Evolutionary conservation across 345 rosid genomes (phyloP), one percentile per base, ranked within the genome.

Genomic region (Salix dunnii): DNA sequence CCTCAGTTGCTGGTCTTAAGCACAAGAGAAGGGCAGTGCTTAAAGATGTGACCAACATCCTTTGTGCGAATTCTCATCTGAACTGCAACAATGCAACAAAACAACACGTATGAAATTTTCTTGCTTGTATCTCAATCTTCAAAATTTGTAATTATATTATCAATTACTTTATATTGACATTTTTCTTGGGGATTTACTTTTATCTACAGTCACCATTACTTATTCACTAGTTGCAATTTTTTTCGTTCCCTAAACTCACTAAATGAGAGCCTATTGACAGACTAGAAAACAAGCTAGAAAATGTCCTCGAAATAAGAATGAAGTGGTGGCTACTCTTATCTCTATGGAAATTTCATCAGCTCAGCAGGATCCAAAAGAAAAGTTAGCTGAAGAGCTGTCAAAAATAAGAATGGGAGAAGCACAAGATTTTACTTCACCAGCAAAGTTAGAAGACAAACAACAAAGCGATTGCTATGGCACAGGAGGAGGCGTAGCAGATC

Each of bases 1-100:
- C 80, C 74, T 74, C 82, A 48, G 58, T 67, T 49, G 80, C 81
- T 68, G 75, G 78, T 74, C 70, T 82, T 84, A 89, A 85, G 81
- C 86, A 84, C 77, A 96, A 96, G 88, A 91, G 85, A 79, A 92
- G 97, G 84, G 88, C 91, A 2, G 92, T 89, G 68, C 94, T 96
- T 14, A 86, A 82, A 87, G 97, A 96, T 82, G 96, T 91, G 33
- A 86, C 91, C 12, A 93, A 91, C 84, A 53, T 81, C 71, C 36
- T 46, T 68, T n/a, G 71, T 60, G 89, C 78, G 46, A 72, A 73
- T 74, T 73, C 81, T 13, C 65, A 76, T 79, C 67, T 65, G 43
- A 88, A 83, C 69, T 82, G 82, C 74, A 68, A 67, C 53, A 78
- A 80, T 78, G 87, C 74, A 58, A 72, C 85, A 55, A 88, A 82